These are phyloP conservation scores for Sporothrix pallida DNA, from an alignment of 2,329 filamentous ascomycete species.

Conservation along the genomic window DNA sequence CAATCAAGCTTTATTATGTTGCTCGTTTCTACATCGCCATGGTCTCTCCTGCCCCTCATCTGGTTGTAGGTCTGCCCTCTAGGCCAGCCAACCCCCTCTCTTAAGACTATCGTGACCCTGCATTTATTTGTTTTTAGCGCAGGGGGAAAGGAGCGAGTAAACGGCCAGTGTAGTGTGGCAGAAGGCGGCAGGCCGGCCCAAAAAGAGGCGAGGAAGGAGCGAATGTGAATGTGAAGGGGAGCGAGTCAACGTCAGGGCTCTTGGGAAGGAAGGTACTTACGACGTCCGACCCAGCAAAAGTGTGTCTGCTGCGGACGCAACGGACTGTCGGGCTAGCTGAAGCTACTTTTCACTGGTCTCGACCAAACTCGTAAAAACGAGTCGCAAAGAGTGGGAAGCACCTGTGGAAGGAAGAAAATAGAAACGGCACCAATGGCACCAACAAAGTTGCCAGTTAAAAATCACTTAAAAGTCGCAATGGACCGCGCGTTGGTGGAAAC, in stretches of 20 bases:
- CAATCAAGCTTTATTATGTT: background rate
- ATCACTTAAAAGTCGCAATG: background rate
- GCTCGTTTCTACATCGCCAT: constrained; percentile 3
- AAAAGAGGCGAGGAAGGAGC: background rate
- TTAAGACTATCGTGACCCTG: constrained; percentile 16
- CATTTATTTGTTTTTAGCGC: constrained; percentile 26
- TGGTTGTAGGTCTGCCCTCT: background rate
- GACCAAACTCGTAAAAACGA: constrained; percentile 17
- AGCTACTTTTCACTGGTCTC: constrained; percentile 4
- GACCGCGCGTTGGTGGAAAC: constrained; percentile 1
- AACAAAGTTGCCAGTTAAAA: background rate
- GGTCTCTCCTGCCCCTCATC: constrained; percentile 13
- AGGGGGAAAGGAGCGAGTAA: background rate
- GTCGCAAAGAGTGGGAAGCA: background rate
- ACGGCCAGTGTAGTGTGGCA: background rate
- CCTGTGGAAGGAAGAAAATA: background rate
- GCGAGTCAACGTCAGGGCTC: background rate
- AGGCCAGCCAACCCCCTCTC: background rate
- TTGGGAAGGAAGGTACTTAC: background rate
- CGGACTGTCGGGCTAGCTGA: constrained; percentile 28
- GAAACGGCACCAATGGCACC: constrained; percentile 1
- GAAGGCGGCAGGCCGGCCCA: constrained; percentile 7
- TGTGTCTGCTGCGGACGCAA: constrained; percentile 22
- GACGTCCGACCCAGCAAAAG: constrained; percentile 4
- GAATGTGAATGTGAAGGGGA: background rate